A percentile compares a stretch with the other conserved stretches of the same genome.
Conservation (phyloP, 108 stramenopile genomes). For the Aurantiochytrium sp. region DNA sequence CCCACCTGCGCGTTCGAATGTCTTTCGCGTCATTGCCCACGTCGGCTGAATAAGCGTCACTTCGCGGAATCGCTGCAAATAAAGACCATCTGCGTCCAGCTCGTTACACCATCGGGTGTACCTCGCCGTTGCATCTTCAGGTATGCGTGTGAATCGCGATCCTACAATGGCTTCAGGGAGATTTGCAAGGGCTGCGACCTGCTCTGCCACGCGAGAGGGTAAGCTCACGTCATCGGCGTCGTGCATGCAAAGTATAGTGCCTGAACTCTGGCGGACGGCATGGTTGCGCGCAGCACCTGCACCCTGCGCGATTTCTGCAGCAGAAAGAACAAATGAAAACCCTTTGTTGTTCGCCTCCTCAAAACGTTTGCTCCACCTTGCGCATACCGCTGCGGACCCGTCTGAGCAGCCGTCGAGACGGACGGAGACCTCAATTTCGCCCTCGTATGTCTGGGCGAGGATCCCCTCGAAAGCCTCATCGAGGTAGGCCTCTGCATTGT, state of each 20-base stretch:
- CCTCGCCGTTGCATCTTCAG: slow-evolving; percentile 70
- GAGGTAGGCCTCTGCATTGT: not conserved
- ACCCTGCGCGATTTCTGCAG: not conserved
- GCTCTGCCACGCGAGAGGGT: not conserved
- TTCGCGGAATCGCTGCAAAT: slow-evolving; percentile 71
- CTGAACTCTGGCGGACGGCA: not conserved
- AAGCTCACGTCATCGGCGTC: not conserved
- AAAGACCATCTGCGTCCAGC: slow-evolving; percentile 60
- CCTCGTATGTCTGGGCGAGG: not conserved
- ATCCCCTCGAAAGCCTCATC: not conserved
- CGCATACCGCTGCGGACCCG: not conserved
- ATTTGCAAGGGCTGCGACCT: not conserved
- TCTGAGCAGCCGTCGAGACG: not conserved
- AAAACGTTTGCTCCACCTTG: not conserved
- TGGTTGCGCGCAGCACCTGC: not conserved
- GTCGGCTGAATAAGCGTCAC: slow-evolving; percentile 79
- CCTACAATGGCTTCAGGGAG: not conserved
- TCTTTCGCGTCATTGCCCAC: slow-evolving; percentile 57
- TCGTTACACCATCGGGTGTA: slow-evolving; percentile 75
- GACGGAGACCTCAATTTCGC: not conserved
- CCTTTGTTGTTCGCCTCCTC: not conserved
- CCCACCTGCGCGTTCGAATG: slow-evolving; percentile 63
- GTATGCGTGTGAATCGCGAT: not conserved
- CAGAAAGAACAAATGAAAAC: not conserved
- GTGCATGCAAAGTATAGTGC: not conserved